These are phyloP conservation scores for Zygotorulaspora chibaensis DNA, from an alignment of 805 yeast genomes.

Conservation along the genomic window DNA sequence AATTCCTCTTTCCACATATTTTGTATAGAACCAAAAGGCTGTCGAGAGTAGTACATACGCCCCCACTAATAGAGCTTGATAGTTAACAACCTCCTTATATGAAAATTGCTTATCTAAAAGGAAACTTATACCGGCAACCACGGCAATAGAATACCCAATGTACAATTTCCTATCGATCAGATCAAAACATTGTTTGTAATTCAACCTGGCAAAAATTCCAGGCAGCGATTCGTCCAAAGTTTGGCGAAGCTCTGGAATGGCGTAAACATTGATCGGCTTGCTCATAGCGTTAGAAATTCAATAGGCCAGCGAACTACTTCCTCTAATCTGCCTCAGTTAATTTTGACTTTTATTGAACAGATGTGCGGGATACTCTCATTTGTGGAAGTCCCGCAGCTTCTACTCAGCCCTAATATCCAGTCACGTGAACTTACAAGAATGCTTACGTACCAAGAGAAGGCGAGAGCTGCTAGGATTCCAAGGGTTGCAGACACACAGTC, in stretches of 20 bases:
- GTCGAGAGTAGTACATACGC: slow-evolving; percentile 40
- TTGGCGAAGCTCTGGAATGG: slow-evolving; percentile 31
- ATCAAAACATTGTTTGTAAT: slow-evolving; percentile 21
- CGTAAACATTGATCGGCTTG: slow-evolving; percentile 33
- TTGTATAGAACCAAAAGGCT: slow-evolving; percentile 37
- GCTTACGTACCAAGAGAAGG: too few species aligned
- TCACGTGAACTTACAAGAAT: too few species aligned
- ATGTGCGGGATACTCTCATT: too few species aligned
- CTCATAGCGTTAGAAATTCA: slow-evolving; percentile 16
- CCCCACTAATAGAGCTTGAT: slow-evolving; percentile 40
- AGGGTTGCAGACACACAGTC: too few species aligned
- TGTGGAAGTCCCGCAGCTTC: too few species aligned
- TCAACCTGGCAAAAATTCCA: slow-evolving; percentile 22
- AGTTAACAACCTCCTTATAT: slow-evolving; percentile 40
- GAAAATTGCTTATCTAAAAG: slow-evolving; percentile 46
- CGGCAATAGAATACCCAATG: slow-evolving; percentile 48
- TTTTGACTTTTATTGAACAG: too few species aligned
- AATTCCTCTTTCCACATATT: slow-evolving; percentile 39
- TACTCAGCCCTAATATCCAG: too few species aligned
- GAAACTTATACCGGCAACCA: slow-evolving; percentile 47
- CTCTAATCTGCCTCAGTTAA: too few species aligned
- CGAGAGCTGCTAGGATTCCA: too few species aligned
- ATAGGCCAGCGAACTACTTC: too few species aligned
- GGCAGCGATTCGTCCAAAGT: slow-evolving; percentile 32
- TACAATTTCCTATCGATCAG: slow-evolving; percentile 45